Conservation (phyloP, 495 filamentous ascomycete species). For the Viridothelium virens region DNA sequence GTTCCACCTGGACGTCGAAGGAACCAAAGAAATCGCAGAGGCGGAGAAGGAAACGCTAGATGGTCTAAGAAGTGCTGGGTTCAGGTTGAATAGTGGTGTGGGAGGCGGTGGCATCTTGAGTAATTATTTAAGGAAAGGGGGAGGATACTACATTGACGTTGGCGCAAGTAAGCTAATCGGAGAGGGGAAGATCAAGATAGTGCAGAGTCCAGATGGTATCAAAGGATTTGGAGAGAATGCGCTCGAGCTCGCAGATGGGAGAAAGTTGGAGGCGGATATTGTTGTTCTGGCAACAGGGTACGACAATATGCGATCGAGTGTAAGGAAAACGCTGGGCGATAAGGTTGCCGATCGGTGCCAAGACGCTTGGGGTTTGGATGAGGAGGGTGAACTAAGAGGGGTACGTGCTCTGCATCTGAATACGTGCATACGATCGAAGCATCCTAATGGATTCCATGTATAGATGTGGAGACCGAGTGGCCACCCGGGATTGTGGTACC, state of each 20-base stretch:
- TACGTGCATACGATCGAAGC: background rate
- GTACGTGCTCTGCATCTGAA: background rate
- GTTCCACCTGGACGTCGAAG: conserved; percentile 48
- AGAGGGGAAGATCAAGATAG: conserved; percentile 71
- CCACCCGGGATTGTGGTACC: conserved; percentile 74
- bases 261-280: conserved; percentile 63
- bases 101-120: conserved; percentile 56
- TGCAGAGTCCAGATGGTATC: conserved; percentile 58
- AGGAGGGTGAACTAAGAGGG: conserved; percentile 62
- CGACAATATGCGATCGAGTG: conserved; percentile 63
- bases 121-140: conserved; percentile 49
- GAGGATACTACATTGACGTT: conserved; percentile 50
- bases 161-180: conserved; percentile 63
- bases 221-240: conserved; percentile 52
- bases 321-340: conserved; percentile 60
- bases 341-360: conserved; percentile 57
- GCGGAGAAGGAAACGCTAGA: conserved; percentile 49
- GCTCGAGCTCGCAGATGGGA: conserved; percentile 58
- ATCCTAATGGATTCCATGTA: conserved; percentile 19
- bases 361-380: conserved; percentile 71
- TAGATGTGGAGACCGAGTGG: conserved; percentile 62
- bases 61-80: conserved; percentile 59
- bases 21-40: conserved; percentile 42
- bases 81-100: conserved; percentile 59
- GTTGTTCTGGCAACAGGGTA: conserved; percentile 81